phyloP scores from a whole-genome alignment of 768 basidiomycete species.

The Fomitopsis serialis region DNA sequence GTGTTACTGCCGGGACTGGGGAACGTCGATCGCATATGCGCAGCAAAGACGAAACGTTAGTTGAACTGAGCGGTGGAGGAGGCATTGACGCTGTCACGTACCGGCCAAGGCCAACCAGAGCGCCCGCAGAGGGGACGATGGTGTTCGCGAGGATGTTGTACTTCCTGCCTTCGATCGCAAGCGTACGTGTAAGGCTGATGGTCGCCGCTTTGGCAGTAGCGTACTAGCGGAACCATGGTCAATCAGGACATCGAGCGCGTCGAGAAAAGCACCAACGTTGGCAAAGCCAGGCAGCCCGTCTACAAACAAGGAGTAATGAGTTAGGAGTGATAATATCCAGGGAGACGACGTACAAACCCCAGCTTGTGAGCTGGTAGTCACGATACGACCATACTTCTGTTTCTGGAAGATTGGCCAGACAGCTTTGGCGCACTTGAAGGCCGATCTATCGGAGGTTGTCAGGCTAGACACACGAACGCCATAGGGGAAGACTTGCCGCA shows the following conservation, averaged over 20 bases:
- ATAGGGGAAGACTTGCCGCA: slow-evolving; percentile 37
- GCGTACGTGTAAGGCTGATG: slow-evolving; percentile 82
- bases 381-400: slow-evolving; percentile 93
- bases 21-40: background rate
- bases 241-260: slow-evolving; percentile 2
- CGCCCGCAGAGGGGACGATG: slow-evolving; percentile 80
- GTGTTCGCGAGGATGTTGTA: slow-evolving; percentile 88
- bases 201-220: slow-evolving; percentile 92
- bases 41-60: background rate
- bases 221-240: slow-evolving; percentile 43
- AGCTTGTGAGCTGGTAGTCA: slow-evolving; percentile 90
- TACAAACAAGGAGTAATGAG: slow-evolving; percentile 23
- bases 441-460: slow-evolving; percentile 44
- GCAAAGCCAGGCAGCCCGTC: slow-evolving; percentile 96
- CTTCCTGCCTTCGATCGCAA: slow-evolving; percentile 88
- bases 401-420: slow-evolving; percentile 96
- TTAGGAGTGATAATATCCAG: background rate
- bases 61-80: background rate
- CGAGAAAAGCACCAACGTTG: slow-evolving; percentile 45
- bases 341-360: slow-evolving; percentile 72
- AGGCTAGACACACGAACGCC: background rate
- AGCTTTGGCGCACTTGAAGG: slow-evolving; percentile 92
- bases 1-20: slow-evolving; percentile 47
- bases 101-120: slow-evolving; percentile 33
- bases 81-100: background rate